These are phyloP conservation scores for Podospora didyma DNA, from an alignment of 495 filamentous ascomycete species.

Conservation along the genomic window DNA sequence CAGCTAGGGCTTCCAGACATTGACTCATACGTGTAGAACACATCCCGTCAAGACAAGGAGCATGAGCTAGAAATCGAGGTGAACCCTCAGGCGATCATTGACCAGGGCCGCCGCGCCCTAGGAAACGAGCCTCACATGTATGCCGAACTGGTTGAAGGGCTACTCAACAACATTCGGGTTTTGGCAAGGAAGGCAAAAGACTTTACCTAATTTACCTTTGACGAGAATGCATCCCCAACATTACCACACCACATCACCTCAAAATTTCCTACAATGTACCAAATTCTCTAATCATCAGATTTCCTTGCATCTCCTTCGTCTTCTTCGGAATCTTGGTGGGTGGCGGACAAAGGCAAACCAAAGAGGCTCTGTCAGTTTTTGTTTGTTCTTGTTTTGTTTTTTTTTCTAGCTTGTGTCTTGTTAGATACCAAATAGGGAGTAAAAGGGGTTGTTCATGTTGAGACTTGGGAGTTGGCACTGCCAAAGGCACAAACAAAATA, in stretches of 20 bases:
- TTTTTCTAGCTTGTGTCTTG: not conserved
- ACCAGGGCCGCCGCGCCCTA: conserved; percentile 62
- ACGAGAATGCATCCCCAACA: no score
- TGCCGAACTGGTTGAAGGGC: conserved; percentile 69
- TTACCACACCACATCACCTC: no score
- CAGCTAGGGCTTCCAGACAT: not conserved
- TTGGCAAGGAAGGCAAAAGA: conserved; percentile 48
- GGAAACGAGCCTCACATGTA: conserved; percentile 62
- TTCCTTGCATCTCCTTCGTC: no score
- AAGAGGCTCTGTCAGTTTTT: not conserved
- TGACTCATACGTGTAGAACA: conserved; percentile 20
- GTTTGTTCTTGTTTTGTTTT: not conserved
- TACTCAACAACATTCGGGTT: conserved; percentile 77
- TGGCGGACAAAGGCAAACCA: no score
- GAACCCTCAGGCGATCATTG: conserved; percentile 58
- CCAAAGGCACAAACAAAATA: no score
- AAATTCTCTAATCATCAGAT: no score
- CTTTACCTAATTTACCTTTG: not conserved
- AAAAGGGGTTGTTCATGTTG: no score
- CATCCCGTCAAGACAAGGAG: conserved; percentile 57
- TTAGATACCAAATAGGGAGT: not conserved
- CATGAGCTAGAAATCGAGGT: conserved; percentile 90
- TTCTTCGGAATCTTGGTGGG: no score
- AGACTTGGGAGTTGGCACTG: no score
- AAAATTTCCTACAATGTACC: no score